These are phyloP conservation scores for Xerocomellus intermedius DNA, from an alignment of 768 basidiomycete species.

Conservation along the genomic window DNA sequence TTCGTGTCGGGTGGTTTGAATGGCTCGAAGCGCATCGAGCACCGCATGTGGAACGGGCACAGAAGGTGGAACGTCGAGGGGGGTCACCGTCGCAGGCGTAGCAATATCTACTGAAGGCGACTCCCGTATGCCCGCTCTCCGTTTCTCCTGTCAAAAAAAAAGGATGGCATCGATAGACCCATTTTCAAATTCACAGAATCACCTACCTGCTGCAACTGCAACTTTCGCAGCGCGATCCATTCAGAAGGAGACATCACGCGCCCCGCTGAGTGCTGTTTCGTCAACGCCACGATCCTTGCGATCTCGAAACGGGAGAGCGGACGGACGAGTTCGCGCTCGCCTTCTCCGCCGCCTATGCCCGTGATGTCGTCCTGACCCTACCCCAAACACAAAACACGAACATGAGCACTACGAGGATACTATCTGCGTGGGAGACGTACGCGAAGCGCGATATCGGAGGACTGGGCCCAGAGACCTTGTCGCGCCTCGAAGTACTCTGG, in stretches of 20 bases:
- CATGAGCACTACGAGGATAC: background rate
- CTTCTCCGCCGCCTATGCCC: background rate
- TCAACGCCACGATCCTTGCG: slow-evolving; percentile 33
- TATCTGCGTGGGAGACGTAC: slow-evolving; percentile 8
- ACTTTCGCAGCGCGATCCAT: slow-evolving; percentile 41
- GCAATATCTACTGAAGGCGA: background rate
- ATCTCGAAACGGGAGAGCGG: slow-evolving; percentile 44
- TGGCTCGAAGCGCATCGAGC: slow-evolving; percentile 52
- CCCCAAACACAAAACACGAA: background rate
- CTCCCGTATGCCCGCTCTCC: slow-evolving; percentile 12
- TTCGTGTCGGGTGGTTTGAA: slow-evolving; percentile 63
- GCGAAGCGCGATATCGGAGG: slow-evolving; percentile 8
- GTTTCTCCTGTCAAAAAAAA: slow-evolving; percentile 18
- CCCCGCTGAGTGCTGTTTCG: slow-evolving; percentile 8
- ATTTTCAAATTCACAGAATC: background rate
- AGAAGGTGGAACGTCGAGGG: slow-evolving; percentile 30
- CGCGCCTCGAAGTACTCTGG: slow-evolving; percentile 36
- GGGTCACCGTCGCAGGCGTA: slow-evolving; percentile 11
- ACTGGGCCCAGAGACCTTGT: slow-evolving; percentile 20
- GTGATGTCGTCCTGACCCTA: slow-evolving; percentile 11
- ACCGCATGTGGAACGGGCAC: slow-evolving; percentile 32
- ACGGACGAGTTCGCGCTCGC: slow-evolving; percentile 33
- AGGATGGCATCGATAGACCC: background rate
- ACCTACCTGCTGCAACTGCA: slow-evolving; percentile 42
- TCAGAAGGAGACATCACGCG: slow-evolving; percentile 28